Conservation (phyloP, 2,329 filamentous ascomycete species). For the Ceratocystis cubensis region DNA sequence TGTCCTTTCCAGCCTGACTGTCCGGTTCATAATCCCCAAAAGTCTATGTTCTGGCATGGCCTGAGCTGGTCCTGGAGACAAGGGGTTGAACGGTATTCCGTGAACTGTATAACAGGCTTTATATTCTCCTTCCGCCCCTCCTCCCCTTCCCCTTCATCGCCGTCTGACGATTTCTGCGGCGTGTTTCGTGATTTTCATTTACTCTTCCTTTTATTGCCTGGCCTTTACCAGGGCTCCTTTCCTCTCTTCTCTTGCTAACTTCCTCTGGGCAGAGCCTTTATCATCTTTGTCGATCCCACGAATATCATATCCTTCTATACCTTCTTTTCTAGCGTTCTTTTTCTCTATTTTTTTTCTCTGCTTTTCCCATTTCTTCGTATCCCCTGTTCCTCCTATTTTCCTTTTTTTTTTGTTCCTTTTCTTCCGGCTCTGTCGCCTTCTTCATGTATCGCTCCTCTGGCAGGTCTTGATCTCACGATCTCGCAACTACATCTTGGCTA, state of each 20-base stretch:
- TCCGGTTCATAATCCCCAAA: too few relatives aligned
- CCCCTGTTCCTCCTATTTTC: neutral
- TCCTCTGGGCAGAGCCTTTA: neutral
- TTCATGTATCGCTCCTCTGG: constrained; percentile 1
- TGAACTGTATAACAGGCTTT: neutral
- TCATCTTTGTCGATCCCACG: neutral
- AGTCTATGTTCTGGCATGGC: too few relatives aligned
- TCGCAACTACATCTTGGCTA: neutral
- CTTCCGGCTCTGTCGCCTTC: neutral
- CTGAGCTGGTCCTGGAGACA: too few relatives aligned
- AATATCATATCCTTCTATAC: neutral
- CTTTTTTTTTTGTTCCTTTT: neutral
- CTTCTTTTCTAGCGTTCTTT: constrained; percentile 6
- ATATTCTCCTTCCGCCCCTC: neutral
- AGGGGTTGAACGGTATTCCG: too few relatives aligned
- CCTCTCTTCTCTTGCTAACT: neutral
- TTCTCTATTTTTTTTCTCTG: neutral
- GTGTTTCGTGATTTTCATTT: constrained; percentile 15
- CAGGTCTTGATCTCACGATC: constrained; percentile 10
- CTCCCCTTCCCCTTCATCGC: neutral
- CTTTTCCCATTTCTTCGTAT: neutral
- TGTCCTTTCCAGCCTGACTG: neutral
- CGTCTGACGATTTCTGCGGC: constrained; percentile 8
- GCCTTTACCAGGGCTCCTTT: neutral
- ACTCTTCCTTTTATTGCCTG: constrained; percentile 6